A percentile compares a stretch with the other conserved stretches of the same genome.
Evolutionary conservation across 1,284 basidiomycete species (phyloP).

Genomic region (Malassezia arunalokei): DNA sequence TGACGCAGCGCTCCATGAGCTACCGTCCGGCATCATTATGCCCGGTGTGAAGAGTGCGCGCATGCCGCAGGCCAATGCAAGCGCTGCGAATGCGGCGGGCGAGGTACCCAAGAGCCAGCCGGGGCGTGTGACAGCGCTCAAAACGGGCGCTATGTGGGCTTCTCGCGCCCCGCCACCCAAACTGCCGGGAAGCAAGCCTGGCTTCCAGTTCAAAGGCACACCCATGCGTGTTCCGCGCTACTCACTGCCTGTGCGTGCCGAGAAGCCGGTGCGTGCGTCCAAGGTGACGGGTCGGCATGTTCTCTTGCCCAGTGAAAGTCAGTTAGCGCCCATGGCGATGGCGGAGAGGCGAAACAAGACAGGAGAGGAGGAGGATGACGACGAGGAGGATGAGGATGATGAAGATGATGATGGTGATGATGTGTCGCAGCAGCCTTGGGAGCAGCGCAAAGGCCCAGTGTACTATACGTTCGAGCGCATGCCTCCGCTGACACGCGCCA

Average conservation of each 20-base stretch:
- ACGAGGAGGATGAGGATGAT: conserved; percentile 39
- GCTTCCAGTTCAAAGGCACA: conserved; percentile 34
- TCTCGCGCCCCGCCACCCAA: conserved; percentile 3
- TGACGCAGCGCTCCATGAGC: conserved; percentile 25
- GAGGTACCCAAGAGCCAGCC: background rate
- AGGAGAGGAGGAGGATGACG: conserved; percentile 35
- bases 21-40: conserved; percentile 27
- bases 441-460: conserved; percentile 29
- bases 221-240: conserved; percentile 38
- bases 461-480: conserved; percentile 44
- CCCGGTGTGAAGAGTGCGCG: conserved; percentile 18
- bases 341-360: conserved; percentile 34
- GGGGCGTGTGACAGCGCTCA: background rate
- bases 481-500: conserved; percentile 28
- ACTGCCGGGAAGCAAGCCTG: conserved; percentile 5
- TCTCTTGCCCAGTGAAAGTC: conserved; percentile 74
- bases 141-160: conserved; percentile 3
- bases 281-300: conserved; percentile 88
- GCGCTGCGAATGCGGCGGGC: background rate
- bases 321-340: conserved; percentile 62
- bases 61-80: conserved; percentile 6
- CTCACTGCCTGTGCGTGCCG: conserved; percentile 40
- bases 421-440: background rate
- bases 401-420: conserved; percentile 31
- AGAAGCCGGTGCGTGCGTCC: conserved; percentile 60